Conservation (phyloP, 495 filamentous ascomycete genomes). For the Lindgomyces ingoldianus region DNA sequence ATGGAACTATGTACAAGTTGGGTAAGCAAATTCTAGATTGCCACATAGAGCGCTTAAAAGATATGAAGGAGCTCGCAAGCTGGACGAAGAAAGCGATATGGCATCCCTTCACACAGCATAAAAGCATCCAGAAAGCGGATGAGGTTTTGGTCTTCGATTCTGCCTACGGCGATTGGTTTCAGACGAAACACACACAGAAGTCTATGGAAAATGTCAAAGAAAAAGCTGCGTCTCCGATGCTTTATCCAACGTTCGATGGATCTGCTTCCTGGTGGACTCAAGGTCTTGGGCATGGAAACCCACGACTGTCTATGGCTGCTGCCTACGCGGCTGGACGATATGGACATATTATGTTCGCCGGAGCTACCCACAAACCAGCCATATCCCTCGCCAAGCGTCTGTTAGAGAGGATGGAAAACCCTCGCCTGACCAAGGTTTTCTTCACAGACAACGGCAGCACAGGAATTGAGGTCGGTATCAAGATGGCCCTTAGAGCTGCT, state of each 20-base stretch:
- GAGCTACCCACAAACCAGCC: slow-evolving; percentile 70
- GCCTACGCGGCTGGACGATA: slow-evolving; percentile 81
- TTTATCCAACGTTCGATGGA: slow-evolving; percentile 69
- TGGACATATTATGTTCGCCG: slow-evolving; percentile 82
- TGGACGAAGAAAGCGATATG: slow-evolving; percentile 64
- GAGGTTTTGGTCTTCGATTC: slow-evolving; percentile 73
- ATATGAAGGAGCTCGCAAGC: slow-evolving; percentile 59
- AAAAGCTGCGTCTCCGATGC: slow-evolving; percentile 35
- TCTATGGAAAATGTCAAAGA: slow-evolving; percentile 12
- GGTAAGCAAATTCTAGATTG: slow-evolving; percentile 34
- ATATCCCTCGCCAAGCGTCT: slow-evolving; percentile 63
- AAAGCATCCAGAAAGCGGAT: slow-evolving; percentile 53
- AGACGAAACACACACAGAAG: slow-evolving; percentile 44
- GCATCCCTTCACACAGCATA: slow-evolving; percentile 82
- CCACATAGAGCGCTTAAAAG: slow-evolving; percentile 55
- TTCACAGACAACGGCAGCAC: slow-evolving; percentile 81
- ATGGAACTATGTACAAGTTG: slow-evolving; percentile 38
- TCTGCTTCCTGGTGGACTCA: slow-evolving; percentile 89
- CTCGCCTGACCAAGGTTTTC: slow-evolving; percentile 66
- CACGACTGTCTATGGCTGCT: slow-evolving; percentile 64
- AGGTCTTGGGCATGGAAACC: slow-evolving; percentile 74
- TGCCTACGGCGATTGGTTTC: slow-evolving; percentile 72
- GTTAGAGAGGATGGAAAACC: slow-evolving; percentile 57
- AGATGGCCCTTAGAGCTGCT: slow-evolving; percentile 72
- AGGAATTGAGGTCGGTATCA: slow-evolving; percentile 75